phyloP scores from a whole-genome alignment of 2,329 filamentous ascomycete genomes.

The Pseudopithomyces chartarum region DNA sequence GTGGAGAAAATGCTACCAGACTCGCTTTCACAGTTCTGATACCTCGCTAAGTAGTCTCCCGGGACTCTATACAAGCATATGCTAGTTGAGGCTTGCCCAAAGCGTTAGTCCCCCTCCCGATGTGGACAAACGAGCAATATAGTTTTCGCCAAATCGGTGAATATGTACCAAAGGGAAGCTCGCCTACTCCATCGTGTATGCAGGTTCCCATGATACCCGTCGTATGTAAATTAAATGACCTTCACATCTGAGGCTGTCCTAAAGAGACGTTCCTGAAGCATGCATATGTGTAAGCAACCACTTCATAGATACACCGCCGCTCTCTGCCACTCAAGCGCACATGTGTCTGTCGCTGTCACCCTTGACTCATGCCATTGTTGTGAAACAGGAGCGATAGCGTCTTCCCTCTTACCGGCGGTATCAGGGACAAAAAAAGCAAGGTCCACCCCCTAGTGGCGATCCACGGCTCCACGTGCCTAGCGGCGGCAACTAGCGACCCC shows the following conservation, averaged over 20 bases:
- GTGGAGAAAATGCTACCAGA: conserved; percentile 21
- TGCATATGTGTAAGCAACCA: not conserved
- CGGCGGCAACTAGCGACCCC: not conserved
- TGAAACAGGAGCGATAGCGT: not conserved
- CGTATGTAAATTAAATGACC: no score
- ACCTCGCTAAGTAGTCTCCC: conserved; percentile 12
- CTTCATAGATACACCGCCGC: not conserved
- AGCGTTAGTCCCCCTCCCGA: conserved; percentile 14
- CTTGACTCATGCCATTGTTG: not conserved
- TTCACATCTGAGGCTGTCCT: no score
- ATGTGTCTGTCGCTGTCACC: not conserved
- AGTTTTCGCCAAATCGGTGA: not conserved
- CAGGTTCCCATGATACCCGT: not conserved
- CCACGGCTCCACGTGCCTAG: conserved; percentile 9
- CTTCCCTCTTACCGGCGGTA: conserved; percentile 2
- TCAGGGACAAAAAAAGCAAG: conserved; percentile 1
- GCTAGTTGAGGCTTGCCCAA: conserved; percentile 19
- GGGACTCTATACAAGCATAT: conserved; percentile 15
- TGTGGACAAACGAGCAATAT: not conserved
- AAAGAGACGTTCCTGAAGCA: not conserved
- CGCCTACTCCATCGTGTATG: not conserved
- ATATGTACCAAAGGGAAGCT: not conserved
- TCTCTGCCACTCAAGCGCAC: not conserved
- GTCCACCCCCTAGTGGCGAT: conserved; percentile 9
- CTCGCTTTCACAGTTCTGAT: conserved; percentile 9